Percentiles rank a stretch among this genome's conserved stretches.
Conservation (phyloP, 768 basidiomycete species). For the Russula sp. region DNA sequence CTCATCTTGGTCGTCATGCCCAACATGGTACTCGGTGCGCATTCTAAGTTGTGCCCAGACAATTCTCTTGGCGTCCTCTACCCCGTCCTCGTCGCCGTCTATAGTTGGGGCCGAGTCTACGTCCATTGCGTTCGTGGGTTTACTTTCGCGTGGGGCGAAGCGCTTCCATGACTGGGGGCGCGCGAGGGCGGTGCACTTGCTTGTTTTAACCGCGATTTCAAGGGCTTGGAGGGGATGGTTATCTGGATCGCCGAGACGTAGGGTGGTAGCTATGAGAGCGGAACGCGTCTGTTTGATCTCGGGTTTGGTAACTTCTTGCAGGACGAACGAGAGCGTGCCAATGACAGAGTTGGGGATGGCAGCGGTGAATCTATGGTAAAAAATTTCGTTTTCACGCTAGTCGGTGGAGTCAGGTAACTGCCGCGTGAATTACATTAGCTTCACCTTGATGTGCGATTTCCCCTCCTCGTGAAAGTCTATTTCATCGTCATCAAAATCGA, state of each 20-base stretch:
- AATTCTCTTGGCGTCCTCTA: slow-evolving; percentile 21
- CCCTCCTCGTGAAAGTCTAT: slow-evolving; percentile 55
- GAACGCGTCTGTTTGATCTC: slow-evolving; percentile 68
- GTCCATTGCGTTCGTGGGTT: slow-evolving; percentile 32
- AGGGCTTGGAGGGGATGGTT: slow-evolving; percentile 63
- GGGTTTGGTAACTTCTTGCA: slow-evolving; percentile 54
- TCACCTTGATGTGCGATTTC: slow-evolving; percentile 71
- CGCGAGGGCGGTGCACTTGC: slow-evolving; percentile 71
- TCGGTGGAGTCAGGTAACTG: background rate
- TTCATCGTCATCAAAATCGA: slow-evolving; percentile 81
- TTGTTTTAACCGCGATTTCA: slow-evolving; percentile 64
- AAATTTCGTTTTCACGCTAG: slow-evolving; percentile 69
- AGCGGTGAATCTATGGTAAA: slow-evolving; percentile 47
- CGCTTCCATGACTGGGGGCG: slow-evolving; percentile 78
- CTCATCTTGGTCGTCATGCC: slow-evolving; percentile 28
- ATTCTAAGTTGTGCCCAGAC: slow-evolving; percentile 39
- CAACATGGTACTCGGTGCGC: slow-evolving; percentile 53
- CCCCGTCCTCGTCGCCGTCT: slow-evolving; percentile 19
- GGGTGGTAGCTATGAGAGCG: slow-evolving; percentile 49
- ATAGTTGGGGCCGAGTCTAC: slow-evolving; percentile 21
- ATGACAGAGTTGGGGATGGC: slow-evolving; percentile 45
- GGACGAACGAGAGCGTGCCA: slow-evolving; percentile 59
- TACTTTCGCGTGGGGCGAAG: slow-evolving; percentile 40
- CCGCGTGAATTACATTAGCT: slow-evolving; percentile 1
- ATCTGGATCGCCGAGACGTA: slow-evolving; percentile 76